These are phyloP conservation scores for Phtheirospermum japonicum DNA, from an alignment of 257 asterid species.

Conservation along the genomic window DNA sequence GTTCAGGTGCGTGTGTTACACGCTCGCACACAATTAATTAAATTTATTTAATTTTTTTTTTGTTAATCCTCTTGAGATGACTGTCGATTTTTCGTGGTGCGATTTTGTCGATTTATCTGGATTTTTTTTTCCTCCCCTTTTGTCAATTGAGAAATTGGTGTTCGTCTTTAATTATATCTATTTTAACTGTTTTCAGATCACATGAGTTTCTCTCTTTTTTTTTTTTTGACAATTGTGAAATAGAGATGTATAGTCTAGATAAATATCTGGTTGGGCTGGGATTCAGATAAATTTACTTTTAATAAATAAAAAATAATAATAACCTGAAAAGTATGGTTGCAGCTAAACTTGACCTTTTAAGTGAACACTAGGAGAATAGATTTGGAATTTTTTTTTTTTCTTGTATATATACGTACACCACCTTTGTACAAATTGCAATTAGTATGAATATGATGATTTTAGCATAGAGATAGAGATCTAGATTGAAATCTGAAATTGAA, in stretches of 20 bases:
- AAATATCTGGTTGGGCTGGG: background rate
- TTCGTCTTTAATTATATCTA: background rate
- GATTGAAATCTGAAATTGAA: background rate
- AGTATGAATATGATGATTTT: background rate
- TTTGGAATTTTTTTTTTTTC: background rate
- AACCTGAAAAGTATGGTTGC: conserved; percentile 23
- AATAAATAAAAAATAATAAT: background rate
- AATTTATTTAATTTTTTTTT: background rate
- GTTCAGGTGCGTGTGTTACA: conserved; percentile 53
- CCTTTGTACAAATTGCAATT: background rate
- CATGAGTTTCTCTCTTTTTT: background rate
- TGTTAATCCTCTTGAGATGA: background rate
- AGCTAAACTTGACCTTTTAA: conserved; percentile 36
- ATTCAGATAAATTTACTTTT: background rate
- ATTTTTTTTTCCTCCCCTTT: conserved; percentile 13
- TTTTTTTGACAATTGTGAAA: background rate
- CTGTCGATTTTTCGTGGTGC: conserved; percentile 3
- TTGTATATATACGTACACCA: background rate
- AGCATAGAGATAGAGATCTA: conserved; percentile 25
- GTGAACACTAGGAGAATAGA: conserved; percentile 16
- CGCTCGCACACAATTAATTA: background rate
- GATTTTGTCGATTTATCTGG: conserved; percentile 17
- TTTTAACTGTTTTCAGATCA: conserved; percentile 12
- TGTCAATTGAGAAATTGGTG: conserved; percentile 22
- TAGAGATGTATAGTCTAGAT: background rate